phyloP scores from a whole-genome alignment of 1,284 basidiomycete species.

The Vanrija humicola region DNA sequence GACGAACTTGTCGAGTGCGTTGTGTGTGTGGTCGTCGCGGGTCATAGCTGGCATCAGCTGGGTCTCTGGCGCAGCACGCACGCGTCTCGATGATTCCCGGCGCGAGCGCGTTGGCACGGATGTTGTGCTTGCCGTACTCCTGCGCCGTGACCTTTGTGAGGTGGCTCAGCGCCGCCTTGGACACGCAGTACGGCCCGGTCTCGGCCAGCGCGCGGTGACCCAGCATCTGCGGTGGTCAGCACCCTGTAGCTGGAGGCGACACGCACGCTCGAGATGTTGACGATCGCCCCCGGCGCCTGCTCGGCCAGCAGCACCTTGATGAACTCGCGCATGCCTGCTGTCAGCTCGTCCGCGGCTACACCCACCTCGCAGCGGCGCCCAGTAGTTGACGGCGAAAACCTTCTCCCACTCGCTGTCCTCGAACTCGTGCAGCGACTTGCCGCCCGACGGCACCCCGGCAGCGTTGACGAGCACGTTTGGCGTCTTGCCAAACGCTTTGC shows the following conservation, averaged over 20 bases:
- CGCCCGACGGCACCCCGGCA: not conserved
- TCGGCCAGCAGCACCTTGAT: not conserved
- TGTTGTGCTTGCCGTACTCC: constrained; percentile 2
- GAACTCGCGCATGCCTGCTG: constrained; percentile 1
- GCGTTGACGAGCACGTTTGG: constrained; percentile 5
- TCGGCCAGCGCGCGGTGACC: not conserved
- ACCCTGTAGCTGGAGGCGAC: not conserved
- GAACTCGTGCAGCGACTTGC: too few relatives aligned
- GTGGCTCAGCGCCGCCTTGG: constrained; percentile 5
- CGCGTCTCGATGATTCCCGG: constrained; percentile 1
- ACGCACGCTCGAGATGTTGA: constrained; percentile 7
- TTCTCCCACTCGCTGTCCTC: too few relatives aligned
- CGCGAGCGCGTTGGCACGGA: constrained; percentile 1
- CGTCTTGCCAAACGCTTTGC: not conserved
- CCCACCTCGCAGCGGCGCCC: not conserved
- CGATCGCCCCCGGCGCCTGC: constrained; percentile 1
- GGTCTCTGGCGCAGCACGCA: not conserved
- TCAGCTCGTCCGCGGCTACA: too few relatives aligned
- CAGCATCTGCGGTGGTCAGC: not conserved
- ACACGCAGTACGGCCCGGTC: not conserved
- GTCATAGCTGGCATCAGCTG: too few relatives aligned
- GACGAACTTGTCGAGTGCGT: not conserved
- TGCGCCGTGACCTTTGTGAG: not conserved
- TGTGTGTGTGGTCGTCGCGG: not conserved
- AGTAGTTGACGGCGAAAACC: constrained; percentile 3